These are phyloP conservation scores for Cryptococcus jaspeensis DNA, from an alignment of 1,284 basidiomycete genomes.

Conservation along the genomic window DNA sequence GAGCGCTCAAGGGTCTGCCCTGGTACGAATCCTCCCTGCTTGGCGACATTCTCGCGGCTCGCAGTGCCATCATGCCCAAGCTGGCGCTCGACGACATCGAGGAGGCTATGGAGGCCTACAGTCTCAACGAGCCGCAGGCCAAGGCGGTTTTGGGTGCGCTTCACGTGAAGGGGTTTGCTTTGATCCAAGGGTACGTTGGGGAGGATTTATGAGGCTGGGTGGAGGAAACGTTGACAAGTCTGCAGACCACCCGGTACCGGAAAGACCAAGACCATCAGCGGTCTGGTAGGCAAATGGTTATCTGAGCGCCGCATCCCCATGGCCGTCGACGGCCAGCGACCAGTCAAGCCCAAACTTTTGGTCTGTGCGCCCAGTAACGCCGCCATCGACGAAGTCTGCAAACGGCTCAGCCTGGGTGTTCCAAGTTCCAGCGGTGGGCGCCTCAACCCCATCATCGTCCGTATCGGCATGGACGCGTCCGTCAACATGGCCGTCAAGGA, in stretches of 20 bases:
- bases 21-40: conserved; percentile 70
- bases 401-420: conserved; percentile 77
- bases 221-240: neutral
- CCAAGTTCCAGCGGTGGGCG: conserved; percentile 61
- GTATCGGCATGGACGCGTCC: conserved; percentile 76
- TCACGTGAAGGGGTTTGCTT: conserved; percentile 71
- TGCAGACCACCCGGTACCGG: conserved; percentile 92
- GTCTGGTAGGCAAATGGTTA: conserved; percentile 82
- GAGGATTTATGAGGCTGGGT: neutral
- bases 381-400: conserved; percentile 94
- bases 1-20: conserved; percentile 75
- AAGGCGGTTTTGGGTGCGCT: conserved; percentile 79
- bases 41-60: conserved; percentile 67
- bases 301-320: conserved; percentile 61
- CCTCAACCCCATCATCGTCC: conserved; percentile 74
- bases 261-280: conserved; percentile 97
- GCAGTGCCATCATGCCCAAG: conserved; percentile 56
- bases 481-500: conserved; percentile 83
- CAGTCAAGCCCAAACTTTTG: conserved; percentile 70
- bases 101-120: conserved; percentile 67
- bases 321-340: conserved; percentile 55
- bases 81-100: conserved; percentile 62
- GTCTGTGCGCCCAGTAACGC: conserved; percentile 98
- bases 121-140: conserved; percentile 93
- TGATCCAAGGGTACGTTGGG: conserved; percentile 87